Conservation (phyloP, 192 early-diverging fungal genomes). For the Backusella mclennaniae region DNA sequence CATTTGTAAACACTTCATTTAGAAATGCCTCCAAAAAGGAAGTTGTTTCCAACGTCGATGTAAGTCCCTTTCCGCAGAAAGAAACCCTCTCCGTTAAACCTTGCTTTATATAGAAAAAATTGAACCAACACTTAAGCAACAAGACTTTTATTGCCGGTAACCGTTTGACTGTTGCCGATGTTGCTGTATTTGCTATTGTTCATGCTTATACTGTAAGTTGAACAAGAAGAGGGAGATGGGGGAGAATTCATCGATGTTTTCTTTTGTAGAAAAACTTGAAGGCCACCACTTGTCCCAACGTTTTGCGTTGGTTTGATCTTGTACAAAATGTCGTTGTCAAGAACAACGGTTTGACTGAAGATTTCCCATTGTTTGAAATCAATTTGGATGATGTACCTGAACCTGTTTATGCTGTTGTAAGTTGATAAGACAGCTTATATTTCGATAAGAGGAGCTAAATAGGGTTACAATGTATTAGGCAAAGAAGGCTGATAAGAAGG, state of each 20-base stretch:
- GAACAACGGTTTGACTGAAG: conserved; percentile 41
- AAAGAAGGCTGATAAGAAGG: conserved; percentile 21
- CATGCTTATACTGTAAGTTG: conserved; percentile 50
- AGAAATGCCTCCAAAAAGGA: conserved; percentile 27
- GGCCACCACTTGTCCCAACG: conserved; percentile 49
- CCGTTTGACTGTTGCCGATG: conserved; percentile 61
- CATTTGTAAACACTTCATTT: conserved; percentile 17
- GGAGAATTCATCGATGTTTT: too few relatives aligned
- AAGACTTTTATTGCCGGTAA: conserved; percentile 69
- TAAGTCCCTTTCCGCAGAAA: neutral
- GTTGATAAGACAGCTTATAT: neutral
- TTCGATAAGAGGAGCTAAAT: too few relatives aligned
- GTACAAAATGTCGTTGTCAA: conserved; percentile 65
- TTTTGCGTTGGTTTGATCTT: conserved; percentile 79
- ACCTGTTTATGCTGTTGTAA: conserved; percentile 26
- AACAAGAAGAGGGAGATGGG: too few relatives aligned
- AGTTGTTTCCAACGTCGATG: conserved; percentile 20
- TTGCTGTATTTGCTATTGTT: conserved; percentile 66
- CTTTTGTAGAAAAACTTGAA: conserved; percentile 17
- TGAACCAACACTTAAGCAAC: conserved; percentile 58
- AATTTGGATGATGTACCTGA: conserved; percentile 47
- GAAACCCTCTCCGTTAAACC: too few relatives aligned
- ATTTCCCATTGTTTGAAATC: conserved; percentile 37
- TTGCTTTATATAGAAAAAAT: conserved; percentile 11
- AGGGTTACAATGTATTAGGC: neutral